Conservation (phyloP, 1,284 basidiomycete species). For the Microbotryum lychnidis-dioicae region DNA sequence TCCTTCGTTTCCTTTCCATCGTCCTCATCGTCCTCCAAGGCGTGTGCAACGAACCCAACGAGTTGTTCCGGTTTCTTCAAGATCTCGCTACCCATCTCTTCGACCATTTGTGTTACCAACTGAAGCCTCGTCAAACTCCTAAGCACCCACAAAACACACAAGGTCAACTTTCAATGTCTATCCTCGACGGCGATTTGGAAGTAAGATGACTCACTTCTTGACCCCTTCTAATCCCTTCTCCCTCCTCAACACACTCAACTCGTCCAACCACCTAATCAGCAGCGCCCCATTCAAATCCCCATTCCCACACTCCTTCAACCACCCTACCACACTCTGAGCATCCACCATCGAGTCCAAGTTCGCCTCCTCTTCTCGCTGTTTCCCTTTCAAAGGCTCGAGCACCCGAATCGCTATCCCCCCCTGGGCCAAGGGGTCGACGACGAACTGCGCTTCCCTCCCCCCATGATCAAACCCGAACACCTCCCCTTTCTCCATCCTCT, state of each 20-base stretch:
- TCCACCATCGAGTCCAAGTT: constrained; percentile 57
- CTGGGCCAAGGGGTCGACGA: constrained; percentile 30
- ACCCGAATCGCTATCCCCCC: constrained; percentile 18
- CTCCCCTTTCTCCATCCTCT: constrained; percentile 45
- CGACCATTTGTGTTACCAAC: constrained; percentile 68
- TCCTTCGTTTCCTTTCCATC: neutral
- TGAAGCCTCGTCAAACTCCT: constrained; percentile 56
- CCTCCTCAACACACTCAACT: constrained; percentile 48
- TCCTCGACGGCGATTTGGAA: constrained; percentile 31
- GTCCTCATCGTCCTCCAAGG: constrained; percentile 41
- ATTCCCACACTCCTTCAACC: constrained; percentile 57
- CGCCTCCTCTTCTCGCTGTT: neutral
- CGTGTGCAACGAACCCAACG: constrained; percentile 67
- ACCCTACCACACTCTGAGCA: constrained; percentile 56
- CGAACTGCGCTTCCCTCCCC: constrained; percentile 10
- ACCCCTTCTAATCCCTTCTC: constrained; percentile 42
- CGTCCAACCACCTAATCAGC: constrained; percentile 63
- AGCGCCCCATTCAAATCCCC: constrained; percentile 60
- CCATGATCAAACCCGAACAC: constrained; percentile 9
- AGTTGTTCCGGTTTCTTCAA: constrained; percentile 63
- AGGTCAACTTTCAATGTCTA: constrained; percentile 28
- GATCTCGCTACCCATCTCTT: constrained; percentile 57
- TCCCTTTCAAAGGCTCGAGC: constrained; percentile 2
- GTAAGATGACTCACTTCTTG: constrained; percentile 22
- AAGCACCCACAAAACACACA: constrained; percentile 36